phyloP scores from a whole-genome alignment of 1,284 basidiomycete species.

The Tetrapyrgos nigripes region DNA sequence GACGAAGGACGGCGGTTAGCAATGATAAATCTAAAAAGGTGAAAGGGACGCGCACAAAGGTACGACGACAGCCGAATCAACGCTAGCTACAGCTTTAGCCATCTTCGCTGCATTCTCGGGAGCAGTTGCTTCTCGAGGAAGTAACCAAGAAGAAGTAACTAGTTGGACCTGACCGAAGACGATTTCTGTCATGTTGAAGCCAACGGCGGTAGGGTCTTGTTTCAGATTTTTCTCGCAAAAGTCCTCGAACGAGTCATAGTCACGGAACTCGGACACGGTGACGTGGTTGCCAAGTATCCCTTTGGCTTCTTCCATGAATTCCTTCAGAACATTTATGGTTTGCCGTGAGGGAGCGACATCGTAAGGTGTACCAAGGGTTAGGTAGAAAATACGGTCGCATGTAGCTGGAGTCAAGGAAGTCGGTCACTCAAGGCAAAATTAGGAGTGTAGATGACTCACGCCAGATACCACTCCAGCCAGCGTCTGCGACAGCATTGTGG shows the following conservation, averaged over 20 bases:
- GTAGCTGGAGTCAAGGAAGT: too few species aligned
- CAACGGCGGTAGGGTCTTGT: not conserved
- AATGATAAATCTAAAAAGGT: not conserved
- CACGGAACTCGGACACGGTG: not conserved
- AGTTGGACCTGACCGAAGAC: not conserved
- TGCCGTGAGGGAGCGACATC: conserved; percentile 6
- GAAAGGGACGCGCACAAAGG: conserved; percentile 9
- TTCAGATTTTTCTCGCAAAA: conserved; percentile 7
- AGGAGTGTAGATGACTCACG: too few species aligned
- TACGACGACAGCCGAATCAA: too few species aligned
- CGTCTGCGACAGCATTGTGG: conserved; percentile 34
- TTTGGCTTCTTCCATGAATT: conserved; percentile 2
- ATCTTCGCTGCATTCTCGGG: too few species aligned
- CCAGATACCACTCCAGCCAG: too few species aligned
- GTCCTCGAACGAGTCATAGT: not conserved
- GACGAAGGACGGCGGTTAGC: not conserved
- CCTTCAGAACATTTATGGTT: conserved; percentile 4
- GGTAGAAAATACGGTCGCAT: conserved; percentile 4
- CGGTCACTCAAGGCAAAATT: too few species aligned
- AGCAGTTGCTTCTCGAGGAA: conserved; percentile 9
- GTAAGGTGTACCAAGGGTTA: conserved; percentile 12
- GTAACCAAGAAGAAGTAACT: conserved; percentile 2
- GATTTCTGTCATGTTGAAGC: conserved; percentile 6
- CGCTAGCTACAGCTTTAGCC: too few species aligned
- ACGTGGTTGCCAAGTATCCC: not conserved